Conservation (phyloP, 2,329 filamentous ascomycete genomes). For the Cadophora gregata region DNA sequence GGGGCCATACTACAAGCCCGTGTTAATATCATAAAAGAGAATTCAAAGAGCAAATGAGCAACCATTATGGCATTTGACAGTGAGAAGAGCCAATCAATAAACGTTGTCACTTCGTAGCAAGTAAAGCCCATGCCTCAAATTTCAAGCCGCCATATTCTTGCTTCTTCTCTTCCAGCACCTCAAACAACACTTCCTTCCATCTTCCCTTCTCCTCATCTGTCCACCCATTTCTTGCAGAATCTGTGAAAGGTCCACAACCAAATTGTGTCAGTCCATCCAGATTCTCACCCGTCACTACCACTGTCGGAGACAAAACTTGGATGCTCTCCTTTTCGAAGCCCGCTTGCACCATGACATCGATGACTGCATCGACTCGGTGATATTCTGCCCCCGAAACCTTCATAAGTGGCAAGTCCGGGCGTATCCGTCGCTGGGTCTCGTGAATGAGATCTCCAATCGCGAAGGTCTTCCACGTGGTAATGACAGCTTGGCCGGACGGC, state of each 20-base stretch:
- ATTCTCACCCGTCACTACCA: constrained; percentile 39
- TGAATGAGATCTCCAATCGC: constrained; percentile 7
- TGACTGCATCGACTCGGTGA: neutral
- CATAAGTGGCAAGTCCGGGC: constrained; percentile 13
- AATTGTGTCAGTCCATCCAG: constrained; percentile 41
- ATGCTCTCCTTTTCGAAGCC: constrained; percentile 2
- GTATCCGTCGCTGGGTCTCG: constrained; percentile 6
- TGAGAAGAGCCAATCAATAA: neutral
- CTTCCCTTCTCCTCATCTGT: constrained; percentile 11
- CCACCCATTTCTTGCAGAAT: constrained; percentile 38
- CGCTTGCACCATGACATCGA: constrained; percentile 4
- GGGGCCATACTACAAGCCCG: no score
- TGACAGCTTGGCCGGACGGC: constrained; percentile 3
- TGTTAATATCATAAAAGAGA: no score
- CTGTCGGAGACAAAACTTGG: neutral
- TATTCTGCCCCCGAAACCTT: neutral
- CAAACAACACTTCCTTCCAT: neutral
- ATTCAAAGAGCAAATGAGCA: no score
- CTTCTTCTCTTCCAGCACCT: constrained; percentile 8
- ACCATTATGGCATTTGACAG: neutral
- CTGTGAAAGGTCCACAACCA: constrained; percentile 43
- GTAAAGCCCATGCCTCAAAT: constrained; percentile 7
- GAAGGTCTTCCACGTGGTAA: constrained; percentile 11
- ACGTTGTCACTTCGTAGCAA: constrained; percentile 11
- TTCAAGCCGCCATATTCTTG: constrained; percentile 1